Percentiles rank a stretch among this genome's conserved stretches.
These are phyloP conservation scores for Bjerkandera adusta DNA, from an alignment of 1,284 basidiomycete species.

Conservation along the genomic window DNA sequence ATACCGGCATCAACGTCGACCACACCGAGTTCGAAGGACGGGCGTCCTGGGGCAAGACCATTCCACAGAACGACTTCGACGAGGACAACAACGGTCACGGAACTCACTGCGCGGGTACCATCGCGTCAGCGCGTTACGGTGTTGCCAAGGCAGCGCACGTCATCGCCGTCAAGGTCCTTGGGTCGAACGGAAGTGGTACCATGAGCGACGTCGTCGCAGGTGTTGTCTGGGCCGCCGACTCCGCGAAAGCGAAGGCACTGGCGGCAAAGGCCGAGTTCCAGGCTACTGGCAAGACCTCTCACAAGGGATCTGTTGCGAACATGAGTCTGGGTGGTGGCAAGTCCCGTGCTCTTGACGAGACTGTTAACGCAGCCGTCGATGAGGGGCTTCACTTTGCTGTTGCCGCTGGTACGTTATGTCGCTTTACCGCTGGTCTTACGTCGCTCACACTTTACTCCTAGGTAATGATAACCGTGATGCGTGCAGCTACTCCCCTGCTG, in stretches of 20 bases:
- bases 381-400: conserved; percentile 92
- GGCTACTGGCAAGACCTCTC: conserved; percentile 40
- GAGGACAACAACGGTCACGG: conserved; percentile 41
- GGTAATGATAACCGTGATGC: conserved; percentile 56
- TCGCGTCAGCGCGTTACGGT: conserved; percentile 62
- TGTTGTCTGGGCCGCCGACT: conserved; percentile 79
- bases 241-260: conserved; percentile 56
- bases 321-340: conserved; percentile 98
- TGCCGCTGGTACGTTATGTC: conserved; percentile 70
- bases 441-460: neutral
- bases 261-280: conserved; percentile 64
- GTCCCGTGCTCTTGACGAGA: conserved; percentile 82
- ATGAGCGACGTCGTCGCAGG: conserved; percentile 95
- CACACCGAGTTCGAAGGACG: conserved; percentile 82
- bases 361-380: conserved; percentile 85
- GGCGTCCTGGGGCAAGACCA: conserved; percentile 37
- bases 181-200: conserved; percentile 89
- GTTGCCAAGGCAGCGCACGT: conserved; percentile 94
- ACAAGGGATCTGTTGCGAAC: conserved; percentile 95
- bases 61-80: conserved; percentile 53
- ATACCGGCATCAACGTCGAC: conserved; percentile 87
- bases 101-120: conserved; percentile 42
- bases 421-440: neutral
- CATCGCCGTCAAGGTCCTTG: conserved; percentile 97
- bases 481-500: conserved; percentile 71